These are phyloP conservation scores for Paramecium biaurelia DNA, from an alignment of 73 alveolate genomes.

Conservation along the genomic window DNA sequence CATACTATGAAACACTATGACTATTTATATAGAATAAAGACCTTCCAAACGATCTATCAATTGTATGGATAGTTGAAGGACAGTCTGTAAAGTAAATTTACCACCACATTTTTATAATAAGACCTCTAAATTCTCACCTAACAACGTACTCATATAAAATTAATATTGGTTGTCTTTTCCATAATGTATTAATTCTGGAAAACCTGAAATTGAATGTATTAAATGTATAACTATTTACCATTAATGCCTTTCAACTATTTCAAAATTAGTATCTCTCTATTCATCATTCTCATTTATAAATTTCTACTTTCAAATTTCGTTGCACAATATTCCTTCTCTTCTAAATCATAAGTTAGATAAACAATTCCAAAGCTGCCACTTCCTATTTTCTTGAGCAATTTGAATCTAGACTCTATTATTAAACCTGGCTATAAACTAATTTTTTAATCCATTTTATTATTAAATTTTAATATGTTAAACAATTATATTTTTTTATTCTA, in stretches of 20 bases:
- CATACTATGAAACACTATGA: constrained; percentile 67
- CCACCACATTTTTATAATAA: constrained; percentile 76
- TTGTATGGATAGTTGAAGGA: constrained; percentile 38
- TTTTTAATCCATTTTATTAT: not conserved
- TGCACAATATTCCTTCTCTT: constrained; percentile 1
- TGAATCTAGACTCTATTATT: not conserved
- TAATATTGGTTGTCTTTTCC: constrained; percentile 75
- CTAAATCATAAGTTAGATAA: not conserved
- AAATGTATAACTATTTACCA: not conserved
- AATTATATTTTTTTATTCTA: not conserved
- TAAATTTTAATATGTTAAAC: not conserved
- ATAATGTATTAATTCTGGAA: constrained; percentile 64
- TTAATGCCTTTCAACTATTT: not conserved
- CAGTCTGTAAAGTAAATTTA: constrained; percentile 58
- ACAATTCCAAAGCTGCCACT: constrained; percentile 38
- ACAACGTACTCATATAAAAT: constrained; percentile 76
- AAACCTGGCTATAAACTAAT: not conserved
- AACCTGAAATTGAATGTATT: constrained; percentile 23
- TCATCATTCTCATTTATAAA: constrained; percentile 4
- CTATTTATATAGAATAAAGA: not conserved
- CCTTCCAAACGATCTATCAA: constrained; percentile 57
- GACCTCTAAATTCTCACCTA: constrained; percentile 91
- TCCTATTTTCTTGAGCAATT: not conserved
- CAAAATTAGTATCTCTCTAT: constrained; percentile 11
- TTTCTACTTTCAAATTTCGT: not conserved